Conservation (phyloP, 352 stramenopile genomes). For the Globisporangium barbulae region DNA sequence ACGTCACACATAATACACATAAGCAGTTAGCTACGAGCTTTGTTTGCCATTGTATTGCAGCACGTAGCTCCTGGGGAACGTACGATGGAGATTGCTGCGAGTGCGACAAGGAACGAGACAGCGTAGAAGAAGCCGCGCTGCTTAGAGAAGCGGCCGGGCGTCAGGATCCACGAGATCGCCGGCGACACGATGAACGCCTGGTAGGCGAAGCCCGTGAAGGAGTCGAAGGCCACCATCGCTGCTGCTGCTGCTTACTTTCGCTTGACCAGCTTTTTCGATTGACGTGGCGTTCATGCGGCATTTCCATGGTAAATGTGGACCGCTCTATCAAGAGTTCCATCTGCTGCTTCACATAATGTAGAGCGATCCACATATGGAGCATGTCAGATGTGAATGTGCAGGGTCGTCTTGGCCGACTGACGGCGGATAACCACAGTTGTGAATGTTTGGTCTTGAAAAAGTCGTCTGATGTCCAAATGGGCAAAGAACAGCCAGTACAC, state of each 20-base stretch:
- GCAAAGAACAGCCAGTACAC: too few species aligned
- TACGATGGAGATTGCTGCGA: slow-evolving; percentile 93
- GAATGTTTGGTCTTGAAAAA: too few species aligned
- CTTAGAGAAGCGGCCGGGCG: slow-evolving; percentile 91
- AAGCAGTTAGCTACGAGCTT: not conserved
- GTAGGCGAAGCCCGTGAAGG: slow-evolving; percentile 62
- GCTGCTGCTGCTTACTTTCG: slow-evolving; percentile 4
- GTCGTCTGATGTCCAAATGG: too few species aligned
- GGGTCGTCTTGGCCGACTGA: too few species aligned
- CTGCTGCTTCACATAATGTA: not conserved
- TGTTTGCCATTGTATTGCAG: not conserved
- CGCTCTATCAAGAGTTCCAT: not conserved
- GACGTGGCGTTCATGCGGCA: not conserved
- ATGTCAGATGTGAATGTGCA: not conserved
- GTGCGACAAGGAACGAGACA: slow-evolving; percentile 90
- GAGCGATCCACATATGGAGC: not conserved
- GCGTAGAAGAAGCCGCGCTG: slow-evolving; percentile 92
- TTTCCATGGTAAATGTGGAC: not conserved
- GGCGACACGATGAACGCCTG: slow-evolving; percentile 84
- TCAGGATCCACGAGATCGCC: slow-evolving; percentile 94
- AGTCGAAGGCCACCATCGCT: slow-evolving; percentile 47
- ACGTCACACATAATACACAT: not conserved
- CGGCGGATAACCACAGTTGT: too few species aligned
- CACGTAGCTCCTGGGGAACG: not conserved
- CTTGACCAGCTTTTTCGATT: not conserved